A percentile compares a stretch with the other conserved stretches of the same genome.
These are phyloP conservation scores for Stenogyne calaminthoides DNA, from an alignment of 305 asterid species.

Conservation along the genomic window DNA sequence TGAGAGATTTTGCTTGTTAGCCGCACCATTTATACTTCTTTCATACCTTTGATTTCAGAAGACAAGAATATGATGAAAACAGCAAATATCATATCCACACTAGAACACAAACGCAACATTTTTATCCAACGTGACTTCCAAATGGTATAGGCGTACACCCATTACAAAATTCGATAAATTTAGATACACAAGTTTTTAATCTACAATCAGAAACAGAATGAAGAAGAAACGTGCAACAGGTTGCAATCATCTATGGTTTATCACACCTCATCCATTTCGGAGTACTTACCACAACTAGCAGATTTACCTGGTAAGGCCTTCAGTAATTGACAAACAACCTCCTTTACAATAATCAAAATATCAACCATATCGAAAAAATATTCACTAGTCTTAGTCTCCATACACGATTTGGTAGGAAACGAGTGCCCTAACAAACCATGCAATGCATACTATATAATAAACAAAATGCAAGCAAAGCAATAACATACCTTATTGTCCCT, in stretches of 20 bases:
- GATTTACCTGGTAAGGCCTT: slow-evolving; percentile 28
- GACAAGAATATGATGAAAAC: neutral
- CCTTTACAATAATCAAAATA: slow-evolving; percentile 2
- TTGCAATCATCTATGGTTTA: neutral
- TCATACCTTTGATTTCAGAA: neutral
- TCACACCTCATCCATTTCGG: slow-evolving; percentile 8
- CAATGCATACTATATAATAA: neutral
- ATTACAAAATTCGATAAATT: slow-evolving; percentile 6
- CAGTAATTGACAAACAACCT: slow-evolving; percentile 26
- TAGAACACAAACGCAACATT: neutral
- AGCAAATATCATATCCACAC: slow-evolving; percentile 4
- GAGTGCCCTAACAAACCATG: slow-evolving; percentile 7
- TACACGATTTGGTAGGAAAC: neutral
- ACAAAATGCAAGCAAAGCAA: slow-evolving; percentile 9
- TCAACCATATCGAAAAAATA: slow-evolving; percentile 24
- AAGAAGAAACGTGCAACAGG: neutral
- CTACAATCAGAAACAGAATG: neutral
- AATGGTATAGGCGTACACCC: neutral
- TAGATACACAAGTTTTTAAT: neutral
- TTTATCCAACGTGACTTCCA: neutral
- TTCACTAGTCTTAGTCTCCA: neutral
- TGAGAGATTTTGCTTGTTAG: neutral
- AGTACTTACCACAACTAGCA: slow-evolving; percentile 16
- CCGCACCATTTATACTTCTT: neutral
- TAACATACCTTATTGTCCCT: neutral